phyloP scores from a whole-genome alignment of 1,284 basidiomycete genomes.

The Fomitopsis palustris region DNA sequence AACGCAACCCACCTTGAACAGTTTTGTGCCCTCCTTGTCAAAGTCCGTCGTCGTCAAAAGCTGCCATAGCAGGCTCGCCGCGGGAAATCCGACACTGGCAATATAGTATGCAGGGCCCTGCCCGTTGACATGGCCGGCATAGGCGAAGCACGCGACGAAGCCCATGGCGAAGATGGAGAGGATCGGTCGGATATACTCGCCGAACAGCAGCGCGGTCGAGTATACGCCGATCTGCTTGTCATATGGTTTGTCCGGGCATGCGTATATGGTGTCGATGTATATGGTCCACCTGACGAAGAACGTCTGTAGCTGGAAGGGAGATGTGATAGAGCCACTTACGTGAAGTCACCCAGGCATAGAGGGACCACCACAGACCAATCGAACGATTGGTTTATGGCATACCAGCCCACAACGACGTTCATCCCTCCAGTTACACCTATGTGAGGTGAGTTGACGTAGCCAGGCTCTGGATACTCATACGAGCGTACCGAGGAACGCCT shows the following conservation, averaged over 20 bases:
- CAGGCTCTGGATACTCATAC: too few relatives aligned
- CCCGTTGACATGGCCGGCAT: slow-evolving; percentile 30
- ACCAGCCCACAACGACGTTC: too few relatives aligned
- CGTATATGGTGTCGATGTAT: slow-evolving; percentile 58
- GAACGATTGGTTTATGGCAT: background rate
- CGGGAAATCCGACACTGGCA: slow-evolving; percentile 36
- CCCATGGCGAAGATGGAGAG: slow-evolving; percentile 39
- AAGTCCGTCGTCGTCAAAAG: slow-evolving; percentile 22
- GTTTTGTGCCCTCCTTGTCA: background rate
- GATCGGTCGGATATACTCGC: slow-evolving; percentile 36
- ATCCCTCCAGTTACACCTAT: too few relatives aligned
- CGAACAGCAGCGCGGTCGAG: slow-evolving; percentile 54
- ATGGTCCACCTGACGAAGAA: slow-evolving; percentile 36
- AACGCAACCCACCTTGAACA: slow-evolving; percentile 1
- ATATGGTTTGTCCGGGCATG: slow-evolving; percentile 52
- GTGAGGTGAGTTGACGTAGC: too few relatives aligned
- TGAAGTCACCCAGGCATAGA: background rate
- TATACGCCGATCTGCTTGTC: slow-evolving; percentile 51
- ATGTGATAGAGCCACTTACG: background rate
- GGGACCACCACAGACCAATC: slow-evolving; percentile 9
- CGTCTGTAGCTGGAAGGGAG: background rate
- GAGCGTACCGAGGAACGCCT: slow-evolving; percentile 46
- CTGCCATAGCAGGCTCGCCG: slow-evolving; percentile 43
- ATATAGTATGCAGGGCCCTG: slow-evolving; percentile 38
- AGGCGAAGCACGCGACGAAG: slow-evolving; percentile 36